Conservation (phyloP, 768 basidiomycete species). For the Lentinus brumalis region DNA sequence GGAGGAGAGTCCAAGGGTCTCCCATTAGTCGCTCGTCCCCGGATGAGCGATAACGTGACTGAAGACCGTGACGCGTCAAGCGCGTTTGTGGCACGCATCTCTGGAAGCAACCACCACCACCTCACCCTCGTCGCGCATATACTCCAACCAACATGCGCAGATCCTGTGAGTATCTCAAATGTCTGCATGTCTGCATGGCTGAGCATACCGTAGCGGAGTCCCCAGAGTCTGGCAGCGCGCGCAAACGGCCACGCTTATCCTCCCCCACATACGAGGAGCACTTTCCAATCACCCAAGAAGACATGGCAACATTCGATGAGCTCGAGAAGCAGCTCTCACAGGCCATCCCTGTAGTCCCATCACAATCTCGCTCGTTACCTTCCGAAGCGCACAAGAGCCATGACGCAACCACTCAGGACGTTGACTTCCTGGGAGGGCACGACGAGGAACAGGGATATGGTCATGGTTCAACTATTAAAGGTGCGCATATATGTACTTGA, state of each 20-base stretch:
- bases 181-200: neutral
- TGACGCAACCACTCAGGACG: neutral
- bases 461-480: neutral
- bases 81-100: neutral
- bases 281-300: slow-evolving; percentile 50
- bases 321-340: slow-evolving; percentile 19
- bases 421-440: neutral
- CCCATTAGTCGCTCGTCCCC: too few species aligned
- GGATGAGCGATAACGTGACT: slow-evolving; percentile 2
- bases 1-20: too few species aligned
- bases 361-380: slow-evolving; percentile 7
- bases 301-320: slow-evolving; percentile 46
- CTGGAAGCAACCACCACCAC: neutral
- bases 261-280: slow-evolving; percentile 62
- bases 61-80: neutral
- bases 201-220: slow-evolving; percentile 5
- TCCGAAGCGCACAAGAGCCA: neutral
- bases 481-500: slow-evolving; percentile 6
- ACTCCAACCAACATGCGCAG: slow-evolving; percentile 2
- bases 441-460: neutral
- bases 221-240: slow-evolving; percentile 7
- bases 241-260: slow-evolving; percentile 62
- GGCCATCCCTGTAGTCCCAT: neutral
- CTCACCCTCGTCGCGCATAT: neutral
- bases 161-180: slow-evolving; percentile 6